phyloP scores from a whole-genome alignment of 176 grass and related monocot species.

The Sorghum bicolor region Sorghum_bicolor_NCBIv3 NC_012872.2:12160501-12161000 shows the following conservation, averaged over 20 bases:
- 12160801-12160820: conserved; percentile 99
- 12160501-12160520: conserved; percentile 98
- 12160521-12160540: conserved; percentile 99
- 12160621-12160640: conserved; percentile 94
- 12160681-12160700: conserved; percentile 99
- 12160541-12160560: conserved; percentile 93
- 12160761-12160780: conserved; percentile 23
- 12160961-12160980: conserved; percentile 18
- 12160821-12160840: conserved; percentile 96
- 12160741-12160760: conserved; percentile 22
- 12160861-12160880: conserved; percentile 80
- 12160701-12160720: conserved; percentile 30
- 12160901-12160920: conserved; percentile 99
- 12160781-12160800: conserved; percentile 99
- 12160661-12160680: conserved; percentile 98
- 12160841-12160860: conserved; percentile 98
- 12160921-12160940: conserved; percentile 98
- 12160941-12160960: conserved; percentile 50
- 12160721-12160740: background rate
- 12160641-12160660: conserved; percentile 98
- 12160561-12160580: conserved; percentile 90
- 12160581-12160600: conserved; percentile 96
- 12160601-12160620: conserved; percentile 86
- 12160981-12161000: background rate
- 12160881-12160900: conserved; percentile 94